These are phyloP conservation scores for Dryas alaskensis DNA, from an alignment of 306 rosid genomes.

Conservation along the genomic window DNA sequence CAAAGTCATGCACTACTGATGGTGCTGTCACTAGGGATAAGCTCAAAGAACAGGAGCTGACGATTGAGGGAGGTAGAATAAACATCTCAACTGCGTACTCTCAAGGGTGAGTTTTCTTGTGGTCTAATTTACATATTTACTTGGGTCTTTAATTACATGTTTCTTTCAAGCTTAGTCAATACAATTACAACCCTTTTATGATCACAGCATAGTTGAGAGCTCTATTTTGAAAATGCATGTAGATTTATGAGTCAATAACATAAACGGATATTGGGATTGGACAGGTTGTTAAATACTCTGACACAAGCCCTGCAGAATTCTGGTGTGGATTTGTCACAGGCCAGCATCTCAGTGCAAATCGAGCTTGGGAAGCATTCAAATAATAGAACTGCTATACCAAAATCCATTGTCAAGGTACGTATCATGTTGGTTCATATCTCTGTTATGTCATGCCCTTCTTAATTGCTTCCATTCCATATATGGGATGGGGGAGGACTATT, in stretches of 20 bases:
- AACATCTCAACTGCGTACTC: conserved; percentile 90
- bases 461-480: background rate
- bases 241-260: conserved; percentile 12
- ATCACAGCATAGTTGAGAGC: background rate
- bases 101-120: conserved; percentile 65
- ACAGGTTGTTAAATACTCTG: conserved; percentile 81
- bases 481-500: too few species aligned
- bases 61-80: conserved; percentile 81
- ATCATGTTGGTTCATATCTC: conserved; percentile 13
- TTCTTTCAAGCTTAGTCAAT: background rate
- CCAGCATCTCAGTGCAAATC: conserved; percentile 92
- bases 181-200: background rate
- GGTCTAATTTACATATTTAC: conserved; percentile 1
- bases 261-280: conserved; percentile 18
- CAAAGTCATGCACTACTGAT: conserved; percentile 34
- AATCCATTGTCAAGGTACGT: conserved; percentile 49
- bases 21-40: conserved; percentile 51
- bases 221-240: conserved; percentile 13
- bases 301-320: conserved; percentile 86
- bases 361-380: conserved; percentile 72
- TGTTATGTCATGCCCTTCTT: background rate
- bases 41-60: conserved; percentile 73
- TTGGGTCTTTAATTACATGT: background rate
- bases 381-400: conserved; percentile 36
- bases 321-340: conserved; percentile 94